Conservation (phyloP, 2,329 filamentous ascomycete genomes). For the Byssothecium circinans region DNA sequence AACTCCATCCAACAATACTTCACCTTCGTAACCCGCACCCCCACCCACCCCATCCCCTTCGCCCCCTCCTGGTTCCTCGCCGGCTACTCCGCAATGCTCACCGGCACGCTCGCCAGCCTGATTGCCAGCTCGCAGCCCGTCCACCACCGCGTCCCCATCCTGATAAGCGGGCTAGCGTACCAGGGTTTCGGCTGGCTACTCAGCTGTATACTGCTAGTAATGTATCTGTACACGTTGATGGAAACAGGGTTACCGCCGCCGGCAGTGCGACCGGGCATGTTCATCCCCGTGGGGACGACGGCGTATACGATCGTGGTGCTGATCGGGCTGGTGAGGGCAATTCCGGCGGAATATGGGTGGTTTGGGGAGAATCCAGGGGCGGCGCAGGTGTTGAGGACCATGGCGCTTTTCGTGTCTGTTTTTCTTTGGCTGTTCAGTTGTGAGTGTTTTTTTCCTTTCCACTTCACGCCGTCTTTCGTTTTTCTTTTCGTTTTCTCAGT, state of each 20-base stretch:
- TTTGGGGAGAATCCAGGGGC: conserved; percentile 23
- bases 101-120: conserved; percentile 67
- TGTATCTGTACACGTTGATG: conserved; percentile 68
- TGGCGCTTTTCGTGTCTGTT: conserved; percentile 51
- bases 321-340: conserved; percentile 63
- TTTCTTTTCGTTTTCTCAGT: too few species aligned
- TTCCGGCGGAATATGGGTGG: conserved; percentile 46
- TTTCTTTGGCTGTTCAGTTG: conserved; percentile 63
- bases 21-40: conserved; percentile 61
- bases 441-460: too few species aligned
- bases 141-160: conserved; percentile 58
- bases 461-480: too few species aligned
- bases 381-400: conserved; percentile 40
- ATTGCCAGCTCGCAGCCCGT: conserved; percentile 62
- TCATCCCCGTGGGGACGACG: conserved; percentile 72
- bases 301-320: conserved; percentile 71
- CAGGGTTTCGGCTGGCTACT: conserved; percentile 70
- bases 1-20: conserved; percentile 55
- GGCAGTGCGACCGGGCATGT: conserved; percentile 66
- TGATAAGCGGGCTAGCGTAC: conserved; percentile 66
- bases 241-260: conserved; percentile 61
- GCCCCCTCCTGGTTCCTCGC: conserved; percentile 72
- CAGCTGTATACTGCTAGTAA: conserved; percentile 67
- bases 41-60: conserved; percentile 63
- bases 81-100: conserved; percentile 69